These are phyloP conservation scores for Zizania latifolia DNA, from an alignment of 176 grass and related monocot genomes.

Conservation along the genomic window DNA sequence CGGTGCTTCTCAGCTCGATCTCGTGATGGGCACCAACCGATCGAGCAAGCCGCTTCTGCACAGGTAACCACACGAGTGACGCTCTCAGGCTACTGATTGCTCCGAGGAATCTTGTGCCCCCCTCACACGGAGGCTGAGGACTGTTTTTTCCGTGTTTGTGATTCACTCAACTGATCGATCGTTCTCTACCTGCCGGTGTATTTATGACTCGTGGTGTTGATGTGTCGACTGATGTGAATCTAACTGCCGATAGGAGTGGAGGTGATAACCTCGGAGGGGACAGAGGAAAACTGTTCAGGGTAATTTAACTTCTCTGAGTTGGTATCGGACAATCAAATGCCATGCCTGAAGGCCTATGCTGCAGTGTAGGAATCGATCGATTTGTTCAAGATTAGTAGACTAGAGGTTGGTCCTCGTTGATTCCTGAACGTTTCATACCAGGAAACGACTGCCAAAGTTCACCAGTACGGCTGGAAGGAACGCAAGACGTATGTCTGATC, in stretches of 20 bases:
- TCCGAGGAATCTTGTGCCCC: not conserved
- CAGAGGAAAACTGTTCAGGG: not conserved
- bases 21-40: not conserved
- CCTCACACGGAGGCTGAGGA: too few species aligned
- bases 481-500: too few species aligned
- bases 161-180: too few species aligned
- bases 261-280: not conserved
- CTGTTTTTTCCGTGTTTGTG: too few species aligned
- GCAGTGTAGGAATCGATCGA: not conserved
- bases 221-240: not conserved
- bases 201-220: not conserved
- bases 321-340: not conserved
- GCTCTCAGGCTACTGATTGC: not conserved
- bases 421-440: not conserved
- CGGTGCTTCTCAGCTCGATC: not conserved
- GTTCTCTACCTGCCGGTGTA: too few species aligned
- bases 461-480: too few species aligned
- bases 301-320: not conserved
- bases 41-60: not conserved
- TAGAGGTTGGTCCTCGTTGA: not conserved
- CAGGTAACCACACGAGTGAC: not conserved
- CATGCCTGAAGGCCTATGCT: not conserved
- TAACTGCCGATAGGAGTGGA: not conserved
- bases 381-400: not conserved
- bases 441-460: not conserved